phyloP scores from a whole-genome alignment of 495 filamentous ascomycete genomes.

The Tuber borchii region DNA sequence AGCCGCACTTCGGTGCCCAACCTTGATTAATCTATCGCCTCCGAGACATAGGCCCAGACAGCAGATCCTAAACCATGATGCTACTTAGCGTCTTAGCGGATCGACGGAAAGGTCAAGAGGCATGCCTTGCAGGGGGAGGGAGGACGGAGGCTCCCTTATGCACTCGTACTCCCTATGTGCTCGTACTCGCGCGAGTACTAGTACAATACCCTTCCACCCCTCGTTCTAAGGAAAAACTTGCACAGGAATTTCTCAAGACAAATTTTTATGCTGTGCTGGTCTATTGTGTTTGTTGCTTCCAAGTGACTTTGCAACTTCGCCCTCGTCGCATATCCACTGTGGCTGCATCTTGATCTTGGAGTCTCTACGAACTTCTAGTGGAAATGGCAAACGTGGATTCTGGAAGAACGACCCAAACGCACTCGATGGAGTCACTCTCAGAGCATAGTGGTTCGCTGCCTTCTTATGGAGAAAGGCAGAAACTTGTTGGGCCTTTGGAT shows the following conservation, averaged over 20 bases:
- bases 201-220: conserved; percentile 4
- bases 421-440: conserved; percentile 27
- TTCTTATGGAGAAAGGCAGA: conserved; percentile 11
- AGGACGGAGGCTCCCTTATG: not conserved
- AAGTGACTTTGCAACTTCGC: not conserved
- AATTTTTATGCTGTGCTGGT: not conserved
- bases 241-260: not conserved
- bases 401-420: conserved; percentile 20
- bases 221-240: not conserved
- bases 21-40: not conserved
- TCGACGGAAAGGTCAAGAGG: conserved; percentile 1
- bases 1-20: not conserved
- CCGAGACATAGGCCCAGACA: not conserved
- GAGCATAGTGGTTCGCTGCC: conserved; percentile 26
- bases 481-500: conserved; percentile 39
- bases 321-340: not conserved
- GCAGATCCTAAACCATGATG: not conserved
- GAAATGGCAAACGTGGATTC: conserved; percentile 20
- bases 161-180: no score
- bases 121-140: not conserved
- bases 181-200: not conserved
- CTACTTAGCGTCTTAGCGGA: not conserved
- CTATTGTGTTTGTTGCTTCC: not conserved
- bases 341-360: not conserved
- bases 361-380: conserved; percentile 7